Base-by-base conservation (phyloP, 2,329 filamentous ascomycete genomes). In the Cytospora piceae region DNA sequence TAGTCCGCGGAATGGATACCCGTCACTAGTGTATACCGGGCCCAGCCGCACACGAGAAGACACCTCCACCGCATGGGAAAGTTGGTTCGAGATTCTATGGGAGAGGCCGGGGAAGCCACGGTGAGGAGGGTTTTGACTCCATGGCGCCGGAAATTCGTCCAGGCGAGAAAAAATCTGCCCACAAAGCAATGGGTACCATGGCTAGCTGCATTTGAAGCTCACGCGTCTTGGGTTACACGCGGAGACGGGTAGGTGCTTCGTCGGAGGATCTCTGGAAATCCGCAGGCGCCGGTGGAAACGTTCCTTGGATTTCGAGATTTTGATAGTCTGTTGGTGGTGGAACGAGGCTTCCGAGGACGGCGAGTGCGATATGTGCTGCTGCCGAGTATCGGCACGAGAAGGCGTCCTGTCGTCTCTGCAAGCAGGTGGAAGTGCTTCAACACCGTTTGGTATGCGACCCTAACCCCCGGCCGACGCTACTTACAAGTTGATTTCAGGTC, bases 151-250 rank as follows among this genome's bases (percentile, higher is more conserved):
- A 27, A 14, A 51, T 1, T 57, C n/a, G 29, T 27, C 32, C 31
- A 39, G 51, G 37, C 51, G 7, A 8, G 9, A 31, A 46, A 61
- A 24, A 55, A 61, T 62, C 39, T 22, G 37, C 39, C 20, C 58
- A 55, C 32, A 24, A 20, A 20, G 31, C 39, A 52, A 65, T 24
- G 32, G 32, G 34, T 37, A n/a, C 17, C 31, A 56, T 60, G 66
- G 66, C 17, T 27, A 55, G 52, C 46, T 66, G 63, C 63, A 58
- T n/a, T n/a, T 56, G 20, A 61, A 46, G 59, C 66, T 57, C 66
- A 68, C 58, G 66, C 63, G 60, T 32, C 46, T 32, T 63, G 34
- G 29, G 60, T 68, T 29, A n/a, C 52, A 68, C 66, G 46, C 52
- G 56, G 34, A 32, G 31, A 20, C 66, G 66, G 66, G 17, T 63